Percentiles rank a stretch among this genome's conserved stretches.
Evolutionary conservation across 2,329 filamentous ascomycete species (phyloP).

Genomic region (Fusarium anthophilum): DNA sequence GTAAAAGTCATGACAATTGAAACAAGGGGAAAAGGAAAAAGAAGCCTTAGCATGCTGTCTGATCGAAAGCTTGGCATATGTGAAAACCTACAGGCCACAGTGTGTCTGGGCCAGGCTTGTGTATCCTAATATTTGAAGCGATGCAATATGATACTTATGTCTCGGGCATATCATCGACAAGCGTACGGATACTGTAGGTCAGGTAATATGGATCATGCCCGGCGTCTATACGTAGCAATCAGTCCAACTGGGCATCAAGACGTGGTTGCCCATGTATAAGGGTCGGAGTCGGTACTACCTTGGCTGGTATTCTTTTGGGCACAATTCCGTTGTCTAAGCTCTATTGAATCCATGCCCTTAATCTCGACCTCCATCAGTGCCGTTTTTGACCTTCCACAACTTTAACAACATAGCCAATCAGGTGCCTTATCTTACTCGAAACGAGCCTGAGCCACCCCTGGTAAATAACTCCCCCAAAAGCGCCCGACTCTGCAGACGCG

Average conservation of each 20-base stretch:
- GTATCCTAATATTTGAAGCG: neutral
- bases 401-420: slow-evolving; percentile 23
- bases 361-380: slow-evolving; percentile 18
- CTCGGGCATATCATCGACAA: slow-evolving; percentile 22
- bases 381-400: slow-evolving; percentile 20
- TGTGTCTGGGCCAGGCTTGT: slow-evolving; percentile 10
- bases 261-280: neutral
- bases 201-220: neutral
- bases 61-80: neutral
- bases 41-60: neutral
- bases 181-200: neutral
- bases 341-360: slow-evolving; percentile 13
- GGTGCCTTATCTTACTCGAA: slow-evolving; percentile 24
- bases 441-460: slow-evolving; percentile 25
- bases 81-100: neutral
- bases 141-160: slow-evolving; percentile 9
- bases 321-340: slow-evolving; percentile 1
- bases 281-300: neutral
- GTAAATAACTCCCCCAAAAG: slow-evolving; percentile 1
- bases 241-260: neutral
- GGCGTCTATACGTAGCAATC: neutral
- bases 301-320: neutral
- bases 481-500: slow-evolving; percentile 12
- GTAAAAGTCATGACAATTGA: neutral
- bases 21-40: slow-evolving; percentile 5